Base-by-base conservation (phyloP, 1,284 basidiomycete genomes). In the Irpex sp. region DNA sequence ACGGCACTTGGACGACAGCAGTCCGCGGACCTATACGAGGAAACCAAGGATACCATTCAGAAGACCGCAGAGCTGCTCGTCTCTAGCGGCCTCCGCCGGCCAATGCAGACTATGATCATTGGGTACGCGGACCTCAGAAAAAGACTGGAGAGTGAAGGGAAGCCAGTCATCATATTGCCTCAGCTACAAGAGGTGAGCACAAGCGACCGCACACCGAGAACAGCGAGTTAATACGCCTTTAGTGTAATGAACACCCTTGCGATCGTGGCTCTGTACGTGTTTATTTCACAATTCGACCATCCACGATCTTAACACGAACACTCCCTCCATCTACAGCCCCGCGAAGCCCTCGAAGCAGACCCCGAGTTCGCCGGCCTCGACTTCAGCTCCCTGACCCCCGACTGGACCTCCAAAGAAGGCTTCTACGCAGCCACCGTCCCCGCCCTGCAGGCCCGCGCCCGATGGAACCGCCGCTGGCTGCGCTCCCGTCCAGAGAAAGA, bases 351-450 rank as follows among this genome's bases (percentile, higher is more conserved):
- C 55, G 72, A 71, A 61, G 68, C 68, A 18, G 67, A 70, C 60
- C 70, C 72, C 49, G 73, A 74, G 60, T 74, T 68, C 65, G 66
- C 67, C 21, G 69, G 69, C 3, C 68, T 74, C 42, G 68, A 73
- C 62, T 69, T 74, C 64, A 69, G 68, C 62, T 12, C 39, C 16
- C 68, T 74, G 57, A 71, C 68, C 54, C 71, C 72, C 36, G 72
- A 71, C 58, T 74, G 73, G 73, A 74, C 66, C 54, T 67, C 67
- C 54, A 74, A 74, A 47, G 10, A 65, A 37, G 72, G 69, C 33
- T 67, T 71, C 65, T 73, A 73, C 65, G 71, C 70, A n/a, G 56
- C 63, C 14, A 60, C 67, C n/a, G 62, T 64, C 39, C 56, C 59
- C 10, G 61, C 69, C 28, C 65, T 74, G 49, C 63, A 65, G 61